Conservation (phyloP, 805 yeast species). For the Komagataella mondaviorum region DNA sequence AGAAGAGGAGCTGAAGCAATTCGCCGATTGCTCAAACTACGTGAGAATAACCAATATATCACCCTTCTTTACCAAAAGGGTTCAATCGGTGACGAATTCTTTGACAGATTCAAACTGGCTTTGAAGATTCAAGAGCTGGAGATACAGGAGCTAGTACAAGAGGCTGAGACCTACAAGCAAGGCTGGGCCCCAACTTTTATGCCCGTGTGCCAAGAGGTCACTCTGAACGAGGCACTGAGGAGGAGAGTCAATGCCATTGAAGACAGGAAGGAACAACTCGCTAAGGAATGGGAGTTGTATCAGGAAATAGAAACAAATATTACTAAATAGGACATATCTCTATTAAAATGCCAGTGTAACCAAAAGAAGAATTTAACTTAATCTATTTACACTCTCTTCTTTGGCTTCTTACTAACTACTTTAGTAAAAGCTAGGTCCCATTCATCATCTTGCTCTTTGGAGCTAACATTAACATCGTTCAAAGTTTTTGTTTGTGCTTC, state of each 20-base stretch:
- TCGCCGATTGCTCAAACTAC: constrained; percentile 68
- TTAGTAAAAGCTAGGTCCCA: constrained; percentile 36
- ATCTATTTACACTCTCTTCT: constrained; percentile 15
- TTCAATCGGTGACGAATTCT: constrained; percentile 80
- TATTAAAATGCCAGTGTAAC: not conserved
- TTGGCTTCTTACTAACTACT: constrained; percentile 52
- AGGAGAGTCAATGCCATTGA: constrained; percentile 47
- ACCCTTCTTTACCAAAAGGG: constrained; percentile 73
- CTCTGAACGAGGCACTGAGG: constrained; percentile 83
- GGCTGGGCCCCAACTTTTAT: constrained; percentile 76
- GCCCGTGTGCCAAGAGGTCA: constrained; percentile 75
- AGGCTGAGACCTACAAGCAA: constrained; percentile 58
- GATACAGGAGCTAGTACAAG: constrained; percentile 58
- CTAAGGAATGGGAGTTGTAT: constrained; percentile 17
- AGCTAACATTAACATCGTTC: not conserved
- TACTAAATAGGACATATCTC: not conserved
- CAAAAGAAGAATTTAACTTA: not conserved
- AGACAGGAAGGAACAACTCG: constrained; percentile 21
- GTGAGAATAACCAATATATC: constrained; percentile 63
- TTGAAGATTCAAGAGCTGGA: constrained; percentile 72
- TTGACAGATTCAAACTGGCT: constrained; percentile 68
- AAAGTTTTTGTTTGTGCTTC: constrained; percentile 31
- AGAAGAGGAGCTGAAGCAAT: constrained; percentile 80
- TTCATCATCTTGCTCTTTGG: constrained; percentile 28
- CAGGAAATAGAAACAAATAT: constrained; percentile 1